These are phyloP conservation scores for Primulina tabacum DNA, from an alignment of 257 asterid species.

Conservation along the genomic window DNA sequence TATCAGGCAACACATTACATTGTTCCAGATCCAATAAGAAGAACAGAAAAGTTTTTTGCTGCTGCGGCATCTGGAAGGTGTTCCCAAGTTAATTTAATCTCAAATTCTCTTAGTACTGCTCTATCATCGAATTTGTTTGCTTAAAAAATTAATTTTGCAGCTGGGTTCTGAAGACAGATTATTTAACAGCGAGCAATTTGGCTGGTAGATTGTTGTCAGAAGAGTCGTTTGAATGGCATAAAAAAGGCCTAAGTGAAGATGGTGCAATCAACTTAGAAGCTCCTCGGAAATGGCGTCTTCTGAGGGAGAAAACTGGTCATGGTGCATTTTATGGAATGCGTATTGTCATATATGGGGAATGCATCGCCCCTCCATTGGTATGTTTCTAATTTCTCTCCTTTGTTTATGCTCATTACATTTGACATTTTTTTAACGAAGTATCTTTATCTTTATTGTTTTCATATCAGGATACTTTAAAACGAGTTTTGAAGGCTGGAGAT, in stretches of 20 bases:
- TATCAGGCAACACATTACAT: slow-evolving; percentile 93
- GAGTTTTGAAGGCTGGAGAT: slow-evolving; percentile 83
- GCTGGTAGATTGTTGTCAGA: slow-evolving; percentile 72
- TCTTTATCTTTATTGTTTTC: neutral
- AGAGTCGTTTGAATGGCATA: slow-evolving; percentile 83
- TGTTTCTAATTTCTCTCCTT: slow-evolving; percentile 5
- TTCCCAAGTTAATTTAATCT: slow-evolving; percentile 1
- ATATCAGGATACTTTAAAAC: slow-evolving; percentile 82
- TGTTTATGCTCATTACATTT: neutral
- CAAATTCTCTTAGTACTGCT: slow-evolving; percentile 6
- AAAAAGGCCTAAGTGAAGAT: slow-evolving; percentile 75
- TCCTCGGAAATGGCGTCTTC: slow-evolving; percentile 90
- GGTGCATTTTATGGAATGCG: slow-evolving; percentile 90
- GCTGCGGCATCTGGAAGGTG: slow-evolving; percentile 99
- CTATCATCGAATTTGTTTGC: slow-evolving; percentile 17
- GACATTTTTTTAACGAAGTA: neutral
- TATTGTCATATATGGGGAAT: slow-evolving; percentile 74
- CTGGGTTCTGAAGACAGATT: slow-evolving; percentile 92
- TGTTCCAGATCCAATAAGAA: slow-evolving; percentile 76
- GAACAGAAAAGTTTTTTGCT: slow-evolving; percentile 94
- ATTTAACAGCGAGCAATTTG: slow-evolving; percentile 67
- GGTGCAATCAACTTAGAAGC: slow-evolving; percentile 92
- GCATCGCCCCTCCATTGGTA: slow-evolving; percentile 92
- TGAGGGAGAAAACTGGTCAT: slow-evolving; percentile 80
- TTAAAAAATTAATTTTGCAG: slow-evolving; percentile 43